A percentile compares a stretch with the other conserved stretches of the same genome.
Conservation (phyloP, 2,329 filamentous ascomycete species). For the Epichloe coenophiala region DNA sequence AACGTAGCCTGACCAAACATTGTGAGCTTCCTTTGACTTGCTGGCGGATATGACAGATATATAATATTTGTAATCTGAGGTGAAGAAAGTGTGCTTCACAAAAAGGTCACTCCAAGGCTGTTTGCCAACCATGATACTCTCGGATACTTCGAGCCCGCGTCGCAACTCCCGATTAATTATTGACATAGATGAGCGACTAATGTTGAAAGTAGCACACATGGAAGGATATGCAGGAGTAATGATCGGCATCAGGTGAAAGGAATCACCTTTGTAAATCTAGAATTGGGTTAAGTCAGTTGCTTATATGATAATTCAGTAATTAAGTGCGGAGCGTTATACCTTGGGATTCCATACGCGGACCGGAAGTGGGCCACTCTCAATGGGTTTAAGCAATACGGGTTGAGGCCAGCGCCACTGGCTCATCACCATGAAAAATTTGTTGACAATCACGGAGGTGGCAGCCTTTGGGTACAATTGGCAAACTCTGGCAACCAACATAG, state of each 20-base stretch:
- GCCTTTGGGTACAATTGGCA: constrained; percentile 95
- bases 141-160: constrained; percentile 62
- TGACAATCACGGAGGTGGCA: constrained; percentile 73
- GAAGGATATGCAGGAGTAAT: constrained; percentile 96
- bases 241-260: constrained; percentile 88
- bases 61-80: constrained; percentile 87
- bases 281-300: constrained; percentile 6
- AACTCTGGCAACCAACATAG: constrained; percentile 89
- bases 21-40: constrained; percentile 69
- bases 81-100: constrained; percentile 85
- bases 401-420: constrained; percentile 86
- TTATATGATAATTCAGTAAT: background rate
- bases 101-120: constrained; percentile 73
- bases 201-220: constrained; percentile 95
- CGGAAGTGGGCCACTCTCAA: constrained; percentile 68
- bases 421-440: constrained; percentile 91
- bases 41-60: constrained; percentile 76
- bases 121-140: constrained; percentile 65
- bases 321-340: constrained; percentile 29
- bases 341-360: constrained; percentile 91
- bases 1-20: constrained; percentile 80
- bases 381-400: constrained; percentile 79
- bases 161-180: constrained; percentile 75
- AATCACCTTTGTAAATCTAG: constrained; percentile 65
- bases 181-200: constrained; percentile 71